phyloP scores from a whole-genome alignment of 805 yeast genomes.

The Candida broadrunensis region DNA sequence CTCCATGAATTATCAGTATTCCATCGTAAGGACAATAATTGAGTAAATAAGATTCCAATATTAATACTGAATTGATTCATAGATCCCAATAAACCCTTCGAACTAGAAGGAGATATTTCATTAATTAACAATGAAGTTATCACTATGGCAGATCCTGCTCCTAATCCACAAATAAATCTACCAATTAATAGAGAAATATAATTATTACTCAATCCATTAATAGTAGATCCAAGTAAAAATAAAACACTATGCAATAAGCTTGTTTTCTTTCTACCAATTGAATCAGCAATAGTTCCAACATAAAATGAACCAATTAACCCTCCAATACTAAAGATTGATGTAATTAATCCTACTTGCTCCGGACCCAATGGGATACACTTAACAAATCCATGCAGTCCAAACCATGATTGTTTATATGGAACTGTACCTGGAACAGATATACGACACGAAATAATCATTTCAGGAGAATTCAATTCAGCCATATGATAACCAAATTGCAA shows the following conservation, averaged over 20 bases:
- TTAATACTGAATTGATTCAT: constrained; percentile 88
- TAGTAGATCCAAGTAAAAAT: constrained; percentile 58
- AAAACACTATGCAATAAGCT: constrained; percentile 50
- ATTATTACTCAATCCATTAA: constrained; percentile 51
- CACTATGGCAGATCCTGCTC: constrained; percentile 86
- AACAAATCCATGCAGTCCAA: constrained; percentile 34
- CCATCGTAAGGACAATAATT: constrained; percentile 66
- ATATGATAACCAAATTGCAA: constrained; percentile 93
- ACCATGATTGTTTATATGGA: constrained; percentile 36
- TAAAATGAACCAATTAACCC: constrained; percentile 73
- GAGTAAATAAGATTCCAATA: constrained; percentile 80
- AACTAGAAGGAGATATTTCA: constrained; percentile 68
- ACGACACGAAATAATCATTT: constrained; percentile 61
- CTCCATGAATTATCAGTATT: constrained; percentile 74
- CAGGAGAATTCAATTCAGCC: constrained; percentile 93
- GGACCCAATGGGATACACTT: constrained; percentile 59
- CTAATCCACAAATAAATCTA: constrained; percentile 75
- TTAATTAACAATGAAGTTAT: constrained; percentile 78
- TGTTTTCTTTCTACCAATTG: constrained; percentile 59
- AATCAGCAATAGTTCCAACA: constrained; percentile 64
- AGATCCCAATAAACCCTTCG: constrained; percentile 79
- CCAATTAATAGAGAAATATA: constrained; percentile 54
- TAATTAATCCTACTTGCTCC: constrained; percentile 65
- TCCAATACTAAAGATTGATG: constrained; percentile 79
- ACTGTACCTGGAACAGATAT: constrained; percentile 24